These are phyloP conservation scores for Aplosporella prunicola DNA, from an alignment of 2,329 filamentous ascomycete genomes.

Conservation along the genomic window DNA sequence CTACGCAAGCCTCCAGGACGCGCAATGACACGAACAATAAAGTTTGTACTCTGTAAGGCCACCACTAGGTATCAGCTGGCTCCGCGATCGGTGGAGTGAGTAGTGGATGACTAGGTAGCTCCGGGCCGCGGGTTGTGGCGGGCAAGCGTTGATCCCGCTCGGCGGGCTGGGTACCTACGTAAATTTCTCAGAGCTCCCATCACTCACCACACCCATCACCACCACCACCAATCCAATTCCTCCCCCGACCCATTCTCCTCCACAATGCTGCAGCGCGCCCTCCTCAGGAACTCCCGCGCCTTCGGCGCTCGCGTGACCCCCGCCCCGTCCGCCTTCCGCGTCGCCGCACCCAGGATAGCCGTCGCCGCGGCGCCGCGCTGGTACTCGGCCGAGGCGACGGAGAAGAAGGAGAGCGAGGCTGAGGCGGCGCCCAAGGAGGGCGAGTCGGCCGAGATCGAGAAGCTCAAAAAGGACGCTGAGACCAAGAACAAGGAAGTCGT, in stretches of 20 bases:
- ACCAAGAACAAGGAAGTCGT: slow-evolving; percentile 61
- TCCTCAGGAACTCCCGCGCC: slow-evolving; percentile 39
- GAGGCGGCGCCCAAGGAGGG: slow-evolving; percentile 35
- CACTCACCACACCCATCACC: too few species aligned
- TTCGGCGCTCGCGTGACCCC: slow-evolving; percentile 29
- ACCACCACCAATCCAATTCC: too few species aligned
- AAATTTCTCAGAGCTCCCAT: too few species aligned
- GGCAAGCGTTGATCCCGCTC: too few species aligned
- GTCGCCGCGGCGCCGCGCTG: slow-evolving; percentile 26
- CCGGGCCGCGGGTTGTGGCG: too few species aligned
- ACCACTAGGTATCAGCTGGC: too few species aligned
- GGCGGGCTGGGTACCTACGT: too few species aligned
- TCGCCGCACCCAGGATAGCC: slow-evolving; percentile 20
- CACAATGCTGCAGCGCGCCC: slow-evolving; percentile 42
- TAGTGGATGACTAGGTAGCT: too few species aligned
- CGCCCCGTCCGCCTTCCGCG: slow-evolving; percentile 26
- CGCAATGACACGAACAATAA: too few species aligned
- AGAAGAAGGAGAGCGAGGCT: slow-evolving; percentile 33
- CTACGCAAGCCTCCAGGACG: too few species aligned
- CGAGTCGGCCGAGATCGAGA: slow-evolving; percentile 30
- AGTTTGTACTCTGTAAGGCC: too few species aligned
- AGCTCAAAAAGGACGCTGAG: slow-evolving; percentile 57
- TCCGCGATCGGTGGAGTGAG: too few species aligned
- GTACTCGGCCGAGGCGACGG: slow-evolving; percentile 37
- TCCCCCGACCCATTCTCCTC: slow-evolving; percentile 14